Evolutionary conservation across 192 early-diverging fungal genomes (phyloP).

Genomic region (Mycoemilia scoparia): DNA sequence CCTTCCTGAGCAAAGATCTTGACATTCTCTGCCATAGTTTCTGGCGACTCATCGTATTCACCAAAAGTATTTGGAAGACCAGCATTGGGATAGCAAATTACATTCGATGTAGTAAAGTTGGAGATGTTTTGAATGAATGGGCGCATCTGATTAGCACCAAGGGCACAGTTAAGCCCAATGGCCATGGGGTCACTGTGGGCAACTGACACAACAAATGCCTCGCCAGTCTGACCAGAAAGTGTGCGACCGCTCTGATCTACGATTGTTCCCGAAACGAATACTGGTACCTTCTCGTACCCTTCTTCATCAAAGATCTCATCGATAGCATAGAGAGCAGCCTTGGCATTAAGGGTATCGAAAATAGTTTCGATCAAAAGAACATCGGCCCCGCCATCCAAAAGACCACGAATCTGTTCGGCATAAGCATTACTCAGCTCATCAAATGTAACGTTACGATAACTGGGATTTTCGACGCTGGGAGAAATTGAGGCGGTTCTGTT

Average conservation of each 20-base stretch:
- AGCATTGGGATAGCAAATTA: constrained; percentile 93
- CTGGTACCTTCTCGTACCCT: constrained; percentile 46
- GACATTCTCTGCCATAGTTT: constrained; percentile 69
- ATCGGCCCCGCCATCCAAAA: constrained; percentile 87
- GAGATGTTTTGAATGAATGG: constrained; percentile 88
- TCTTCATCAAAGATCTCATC: constrained; percentile 67
- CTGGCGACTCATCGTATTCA: constrained; percentile 84
- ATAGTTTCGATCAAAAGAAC: constrained; percentile 90
- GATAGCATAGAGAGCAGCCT: constrained; percentile 86
- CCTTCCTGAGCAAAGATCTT: constrained; percentile 77
- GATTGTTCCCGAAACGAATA: constrained; percentile 82
- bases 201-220: constrained; percentile 81
- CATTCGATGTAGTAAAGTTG: constrained; percentile 55
- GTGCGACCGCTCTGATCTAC: constrained; percentile 94
- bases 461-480: constrained; percentile 90
- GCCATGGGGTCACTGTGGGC: constrained; percentile 64
- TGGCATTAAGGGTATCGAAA: constrained; percentile 95
- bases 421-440: constrained; percentile 88
- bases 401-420: constrained; percentile 69
- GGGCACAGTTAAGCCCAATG: constrained; percentile 78
- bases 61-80: constrained; percentile 95
- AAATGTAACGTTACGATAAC: constrained; percentile 85
- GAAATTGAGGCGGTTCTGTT: constrained; percentile 94
- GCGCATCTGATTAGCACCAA: constrained; percentile 84
- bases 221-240: constrained; percentile 89